Evolutionary conservation across 169 alveolate genomes (phyloP).

Genomic region (Theileria orientalis): DNA sequence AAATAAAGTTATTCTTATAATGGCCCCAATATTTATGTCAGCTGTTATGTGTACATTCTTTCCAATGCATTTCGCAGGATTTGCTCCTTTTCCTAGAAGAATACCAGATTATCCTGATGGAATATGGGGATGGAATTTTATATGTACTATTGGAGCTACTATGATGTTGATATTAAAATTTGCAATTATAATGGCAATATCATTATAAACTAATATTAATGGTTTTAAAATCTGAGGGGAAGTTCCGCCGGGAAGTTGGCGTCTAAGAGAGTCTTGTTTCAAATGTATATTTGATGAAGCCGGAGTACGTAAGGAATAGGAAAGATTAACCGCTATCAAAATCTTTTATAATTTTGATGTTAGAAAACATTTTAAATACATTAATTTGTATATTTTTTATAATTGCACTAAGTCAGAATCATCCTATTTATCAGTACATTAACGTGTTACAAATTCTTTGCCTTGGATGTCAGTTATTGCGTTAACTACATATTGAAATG

Average conservation of each 20-base stretch:
- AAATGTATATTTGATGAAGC: background rate
- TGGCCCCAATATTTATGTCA: slow-evolving; percentile 54
- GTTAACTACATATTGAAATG: slow-evolving; percentile 1
- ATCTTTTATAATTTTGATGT: slow-evolving; percentile 6
- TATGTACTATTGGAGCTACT: slow-evolving; percentile 52
- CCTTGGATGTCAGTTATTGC: slow-evolving; percentile 17
- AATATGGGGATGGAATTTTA: slow-evolving; percentile 64
- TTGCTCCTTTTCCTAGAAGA: slow-evolving; percentile 78
- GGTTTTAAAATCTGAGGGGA: background rate
- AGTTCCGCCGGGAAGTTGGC: slow-evolving; percentile 26
- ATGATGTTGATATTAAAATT: slow-evolving; percentile 38
- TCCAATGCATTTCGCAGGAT: slow-evolving; percentile 80
- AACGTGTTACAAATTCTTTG: slow-evolving; percentile 13
- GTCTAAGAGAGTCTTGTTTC: slow-evolving; percentile 11
- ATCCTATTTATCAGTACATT: slow-evolving; percentile 13
- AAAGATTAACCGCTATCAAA: slow-evolving; percentile 27
- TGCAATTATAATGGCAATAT: slow-evolving; percentile 2
- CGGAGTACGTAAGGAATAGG: slow-evolving; percentile 36
- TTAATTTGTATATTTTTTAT: slow-evolving; percentile 5
- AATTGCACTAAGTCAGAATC: slow-evolving; percentile 12
- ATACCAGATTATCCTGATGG: slow-evolving; percentile 81
- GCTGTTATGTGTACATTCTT: slow-evolving; percentile 67
- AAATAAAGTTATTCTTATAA: slow-evolving; percentile 19
- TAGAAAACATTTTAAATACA: slow-evolving; percentile 4
- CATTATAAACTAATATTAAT: background rate